Base-by-base conservation (phyloP, 108 stramenopile species). In the Aureococcus anophagefferens region DNA sequence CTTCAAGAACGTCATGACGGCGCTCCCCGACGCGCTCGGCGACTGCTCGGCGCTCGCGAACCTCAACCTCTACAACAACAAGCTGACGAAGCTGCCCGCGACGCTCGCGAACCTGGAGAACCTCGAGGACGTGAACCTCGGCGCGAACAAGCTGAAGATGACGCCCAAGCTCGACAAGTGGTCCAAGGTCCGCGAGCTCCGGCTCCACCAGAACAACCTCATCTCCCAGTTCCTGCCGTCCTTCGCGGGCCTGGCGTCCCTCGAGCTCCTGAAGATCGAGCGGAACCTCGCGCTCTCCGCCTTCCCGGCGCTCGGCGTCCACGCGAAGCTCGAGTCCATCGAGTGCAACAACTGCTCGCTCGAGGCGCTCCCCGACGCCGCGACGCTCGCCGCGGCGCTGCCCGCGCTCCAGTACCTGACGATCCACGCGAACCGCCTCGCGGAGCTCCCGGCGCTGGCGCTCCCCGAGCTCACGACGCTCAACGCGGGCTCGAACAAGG, bases 31-130 rank as follows among this genome's bases (percentile, higher is more conserved):
- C 5, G 30, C 17, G 35, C 63, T 72, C n/a, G 34, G 64, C 21
- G 16, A n/a, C 15, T 72, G 71, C 65, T 33, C 35, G 0, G 17
- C 25, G 64, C 71, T 72, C 5, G 0, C 29, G 28, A 64, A 72
- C 30, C 5, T 72, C 7, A 72, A 72, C 65, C 15, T 72, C 71
- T 72, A 65, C 65, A 72, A 72, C 71, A 72, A 72, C 71, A 72
- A 72, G 65, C 63, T 72, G 31, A 72, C 40, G 35, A 65, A 65
- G 36, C 35, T 72, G 31, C 71, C 71, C 0, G 32, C 35, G 16
- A 0, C 64, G 18, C 35, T 72, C 14, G 63, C 63, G 21, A 16
- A 36, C n/a, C 15, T 72, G n/a, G 64, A 64, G 29, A 36, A 15
- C n/a, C 64, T 72, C 31, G 44, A 31, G 37, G 64, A 72, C 29